A percentile compares a stretch with the other conserved stretches of the same genome.
Evolutionary conservation across 352 stramenopile genomes (phyloP).

Genomic region (Phytophthora cryptogea): DNA sequence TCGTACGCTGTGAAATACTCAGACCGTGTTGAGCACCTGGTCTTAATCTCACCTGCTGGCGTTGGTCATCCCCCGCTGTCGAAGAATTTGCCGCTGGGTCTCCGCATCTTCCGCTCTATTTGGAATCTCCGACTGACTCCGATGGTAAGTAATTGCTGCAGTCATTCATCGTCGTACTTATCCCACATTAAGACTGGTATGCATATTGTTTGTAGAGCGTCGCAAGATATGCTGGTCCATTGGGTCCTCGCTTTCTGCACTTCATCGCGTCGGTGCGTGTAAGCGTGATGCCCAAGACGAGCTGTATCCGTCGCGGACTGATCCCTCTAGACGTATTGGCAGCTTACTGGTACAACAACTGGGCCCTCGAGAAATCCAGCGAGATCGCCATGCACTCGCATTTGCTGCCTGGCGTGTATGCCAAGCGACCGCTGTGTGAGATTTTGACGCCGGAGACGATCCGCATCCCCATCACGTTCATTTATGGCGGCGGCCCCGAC

Average conservation of each 20-base stretch:
- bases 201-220: conserved; percentile 30
- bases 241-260: conserved; percentile 52
- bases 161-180: not conserved
- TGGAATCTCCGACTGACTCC: conserved; percentile 58
- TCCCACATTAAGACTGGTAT: not conserved
- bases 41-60: conserved; percentile 65
- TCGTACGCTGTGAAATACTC: conserved; percentile 59
- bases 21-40: conserved; percentile 51
- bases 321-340: conserved; percentile 47
- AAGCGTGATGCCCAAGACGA: conserved; percentile 64
- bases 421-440: conserved; percentile 58
- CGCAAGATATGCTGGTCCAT: conserved; percentile 52
- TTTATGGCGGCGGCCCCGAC: conserved; percentile 66
- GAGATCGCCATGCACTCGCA: conserved; percentile 77
- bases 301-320: conserved; percentile 49
- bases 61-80: conserved; percentile 46
- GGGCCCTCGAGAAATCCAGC: conserved; percentile 63
- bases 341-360: conserved; percentile 83
- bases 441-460: conserved; percentile 60
- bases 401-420: conserved; percentile 56
- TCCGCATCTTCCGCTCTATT: conserved; percentile 53
- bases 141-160: conserved; percentile 37
- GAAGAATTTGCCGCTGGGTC: conserved; percentile 34
- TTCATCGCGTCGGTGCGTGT: conserved; percentile 53
- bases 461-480: conserved; percentile 67